Percentiles rank a stretch among this genome's conserved stretches.
phyloP scores from a whole-genome alignment of 345 rosid species.

The Citrus trifoliata region DNA sequence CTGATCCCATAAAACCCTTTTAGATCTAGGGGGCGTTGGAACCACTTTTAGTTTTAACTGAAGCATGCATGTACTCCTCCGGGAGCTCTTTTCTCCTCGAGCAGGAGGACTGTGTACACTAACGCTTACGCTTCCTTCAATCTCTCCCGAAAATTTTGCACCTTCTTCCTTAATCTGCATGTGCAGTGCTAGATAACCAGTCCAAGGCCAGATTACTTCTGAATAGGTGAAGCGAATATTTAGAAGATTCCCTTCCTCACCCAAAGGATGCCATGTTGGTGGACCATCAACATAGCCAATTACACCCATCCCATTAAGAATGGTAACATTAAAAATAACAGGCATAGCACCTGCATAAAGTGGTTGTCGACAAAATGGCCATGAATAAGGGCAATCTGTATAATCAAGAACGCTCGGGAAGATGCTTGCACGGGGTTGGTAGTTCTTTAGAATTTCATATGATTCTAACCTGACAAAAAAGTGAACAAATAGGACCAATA shows the following conservation, averaged over 20 bases:
- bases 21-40: slow-evolving; percentile 87
- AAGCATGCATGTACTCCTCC: slow-evolving; percentile 72
- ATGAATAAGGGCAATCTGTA: slow-evolving; percentile 89
- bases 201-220: slow-evolving; percentile 97
- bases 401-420: slow-evolving; percentile 87
- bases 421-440: slow-evolving; percentile 90
- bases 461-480: slow-evolving; percentile 88
- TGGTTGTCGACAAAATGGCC: slow-evolving; percentile 99
- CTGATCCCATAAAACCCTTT: slow-evolving; percentile 95
- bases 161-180: slow-evolving; percentile 99
- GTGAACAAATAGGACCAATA: slow-evolving; percentile 27
- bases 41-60: slow-evolving; percentile 78
- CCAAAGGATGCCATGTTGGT: slow-evolving; percentile 89
- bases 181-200: slow-evolving; percentile 92
- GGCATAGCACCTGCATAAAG: slow-evolving; percentile 98
- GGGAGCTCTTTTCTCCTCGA: slow-evolving; percentile 57
- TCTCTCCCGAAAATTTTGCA: slow-evolving; percentile 71
- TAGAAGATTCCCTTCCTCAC: slow-evolving; percentile 86
- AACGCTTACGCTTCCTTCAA: slow-evolving; percentile 81
- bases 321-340: slow-evolving; percentile 80
- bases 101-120: slow-evolving; percentile 73
- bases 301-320: slow-evolving; percentile 96
- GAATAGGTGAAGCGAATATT: slow-evolving; percentile 82
- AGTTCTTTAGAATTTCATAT: slow-evolving; percentile 86
- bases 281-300: slow-evolving; percentile 76